Percentiles rank a stretch among this genome's conserved stretches.
phyloP scores from a whole-genome alignment of 2,329 filamentous ascomycete species.

The Exophiala sp. region DNA sequence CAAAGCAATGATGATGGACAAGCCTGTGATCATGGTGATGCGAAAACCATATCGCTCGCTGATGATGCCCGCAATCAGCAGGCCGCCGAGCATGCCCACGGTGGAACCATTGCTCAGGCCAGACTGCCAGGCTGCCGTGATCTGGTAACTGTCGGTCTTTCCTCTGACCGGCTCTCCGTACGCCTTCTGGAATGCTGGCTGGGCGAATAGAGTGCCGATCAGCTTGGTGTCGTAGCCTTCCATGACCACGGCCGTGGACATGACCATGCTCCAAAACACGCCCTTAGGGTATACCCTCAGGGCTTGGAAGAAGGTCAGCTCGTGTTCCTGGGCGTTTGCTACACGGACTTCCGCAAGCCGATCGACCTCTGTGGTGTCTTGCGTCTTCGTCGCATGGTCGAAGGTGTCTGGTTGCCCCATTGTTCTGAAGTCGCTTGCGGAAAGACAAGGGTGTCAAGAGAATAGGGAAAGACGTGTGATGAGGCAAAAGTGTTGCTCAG shows the following conservation, averaged over 20 bases:
- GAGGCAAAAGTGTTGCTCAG: no score
- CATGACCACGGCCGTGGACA: constrained; percentile 29
- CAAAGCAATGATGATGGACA: constrained; percentile 25
- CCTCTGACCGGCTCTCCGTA: constrained; percentile 21
- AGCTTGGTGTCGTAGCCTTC: constrained; percentile 28
- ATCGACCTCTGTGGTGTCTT: background rate
- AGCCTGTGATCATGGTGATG: constrained; percentile 24
- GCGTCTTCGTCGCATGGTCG: background rate
- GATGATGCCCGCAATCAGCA: constrained; percentile 32
- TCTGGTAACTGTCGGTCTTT: background rate
- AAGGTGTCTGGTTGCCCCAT: background rate
- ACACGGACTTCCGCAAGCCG: background rate
- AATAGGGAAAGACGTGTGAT: no score
- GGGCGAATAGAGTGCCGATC: constrained; percentile 29
- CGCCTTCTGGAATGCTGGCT: constrained; percentile 37
- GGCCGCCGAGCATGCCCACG: constrained; percentile 31
- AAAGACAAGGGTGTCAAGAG: no score
- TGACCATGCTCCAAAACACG: constrained; percentile 26
- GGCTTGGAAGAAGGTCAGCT: background rate
- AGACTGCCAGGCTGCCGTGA: constrained; percentile 15
- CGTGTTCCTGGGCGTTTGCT: constrained; percentile 2
- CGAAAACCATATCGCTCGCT: constrained; percentile 36
- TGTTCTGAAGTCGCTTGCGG: no score
- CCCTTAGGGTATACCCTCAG: background rate
- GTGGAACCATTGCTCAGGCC: constrained; percentile 29